Conservation (phyloP, 2,329 filamentous ascomycete species). For the Aspergillus thermomutatus region DNA sequence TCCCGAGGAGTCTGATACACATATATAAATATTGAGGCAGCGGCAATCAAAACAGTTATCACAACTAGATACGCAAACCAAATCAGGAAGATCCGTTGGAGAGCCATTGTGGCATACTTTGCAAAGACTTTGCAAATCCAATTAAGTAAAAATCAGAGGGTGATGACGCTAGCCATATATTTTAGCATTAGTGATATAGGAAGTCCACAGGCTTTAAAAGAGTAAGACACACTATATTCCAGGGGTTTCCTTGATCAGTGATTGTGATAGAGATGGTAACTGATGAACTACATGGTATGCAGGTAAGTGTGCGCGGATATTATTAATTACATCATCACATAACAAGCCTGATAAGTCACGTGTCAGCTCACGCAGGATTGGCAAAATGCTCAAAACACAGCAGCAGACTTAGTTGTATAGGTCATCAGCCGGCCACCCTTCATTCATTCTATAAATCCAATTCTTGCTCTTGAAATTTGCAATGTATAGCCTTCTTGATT, state of each 20-base stretch:
- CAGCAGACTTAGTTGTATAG: neutral
- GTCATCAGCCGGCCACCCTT: neutral
- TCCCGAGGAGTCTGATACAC: slow-evolving; percentile 88
- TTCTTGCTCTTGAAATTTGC: neutral
- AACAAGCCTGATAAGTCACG: neutral
- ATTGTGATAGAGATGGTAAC: neutral
- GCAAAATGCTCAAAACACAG: neutral
- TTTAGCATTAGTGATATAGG: neutral
- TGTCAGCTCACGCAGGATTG: neutral
- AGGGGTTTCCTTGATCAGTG: neutral
- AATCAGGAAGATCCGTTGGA: slow-evolving; percentile 85
- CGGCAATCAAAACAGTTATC: slow-evolving; percentile 69
- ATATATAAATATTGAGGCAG: slow-evolving; percentile 82
- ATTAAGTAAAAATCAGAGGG: neutral
- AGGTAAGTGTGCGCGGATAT: neutral
- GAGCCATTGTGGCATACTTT: slow-evolving; percentile 39
- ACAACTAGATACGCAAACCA: slow-evolving; percentile 91
- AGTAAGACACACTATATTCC: neutral
- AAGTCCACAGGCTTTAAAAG: neutral
- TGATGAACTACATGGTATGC: neutral
- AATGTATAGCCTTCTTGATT: neutral
- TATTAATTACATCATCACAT: slow-evolving; percentile 19
- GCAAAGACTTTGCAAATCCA: slow-evolving; percentile 6
- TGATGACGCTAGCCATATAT: neutral
- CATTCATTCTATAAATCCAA: neutral